Base-by-base conservation (phyloP, 2,329 filamentous ascomycete species). In the Macrophomina phaseolina region DNA sequence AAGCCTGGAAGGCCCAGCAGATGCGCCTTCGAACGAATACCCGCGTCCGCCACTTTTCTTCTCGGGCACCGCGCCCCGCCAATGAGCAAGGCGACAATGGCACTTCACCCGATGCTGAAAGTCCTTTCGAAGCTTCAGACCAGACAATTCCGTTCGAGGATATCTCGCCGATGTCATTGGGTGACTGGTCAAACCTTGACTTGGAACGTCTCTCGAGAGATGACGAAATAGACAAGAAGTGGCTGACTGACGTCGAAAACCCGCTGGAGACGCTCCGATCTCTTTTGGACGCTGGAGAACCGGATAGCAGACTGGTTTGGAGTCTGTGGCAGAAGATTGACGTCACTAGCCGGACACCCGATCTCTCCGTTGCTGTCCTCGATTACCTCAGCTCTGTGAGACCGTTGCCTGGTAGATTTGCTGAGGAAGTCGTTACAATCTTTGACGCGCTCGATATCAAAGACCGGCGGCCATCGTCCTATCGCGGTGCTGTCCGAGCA, bases 401-500 rank as follows among this genome's bases (percentile, higher is more conserved):
- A 28, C 64, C 64, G 4, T 66, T 66, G 36, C 12, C 38, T 12
- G 23, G 18, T 14, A 60, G 18, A 12, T 32, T 51, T 18, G 64
- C 64, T 4, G 34, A 61, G 28, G 32, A 46, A n/a, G 36, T 36
- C 34, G n/a, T 61, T 34, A 12, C 76, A n/a, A 68, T 87, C 8
- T 87, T 87, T 70, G 72, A 81, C 36, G 67, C 69, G 3, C 78
- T 86, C 32, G 71, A 77, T 3, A 30, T 67, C 1, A 64, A 76
- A 8, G 65, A 77, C 45, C 81, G 83, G 32, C 78, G 75, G 2
- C 70, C 75, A 7, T 74, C 76, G 4, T 80, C 83, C 63, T 87
- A 86, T 71, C 72, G 78, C 62, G 72, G 77, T 48, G 78, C 81
- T 32, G 78, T 83, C 28, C 75, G 76, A 51, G 80, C 84, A 28